Base-by-base conservation (phyloP, 768 basidiomycete species). In the Phlebiopsis gigantea region DNA sequence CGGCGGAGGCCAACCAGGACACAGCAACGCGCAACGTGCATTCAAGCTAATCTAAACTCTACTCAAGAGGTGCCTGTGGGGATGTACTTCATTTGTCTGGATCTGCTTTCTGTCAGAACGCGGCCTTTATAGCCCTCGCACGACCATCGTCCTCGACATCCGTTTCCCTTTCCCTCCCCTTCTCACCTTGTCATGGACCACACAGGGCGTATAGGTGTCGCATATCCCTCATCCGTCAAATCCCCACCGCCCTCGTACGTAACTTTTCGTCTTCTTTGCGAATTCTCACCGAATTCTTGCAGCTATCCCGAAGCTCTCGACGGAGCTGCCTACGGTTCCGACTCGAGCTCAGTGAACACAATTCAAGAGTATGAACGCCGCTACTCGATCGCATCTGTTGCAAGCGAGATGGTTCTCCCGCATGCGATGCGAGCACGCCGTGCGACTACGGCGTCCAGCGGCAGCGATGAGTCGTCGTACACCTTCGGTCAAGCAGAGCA, bases 231-330 rank as follows among this genome's bases (percentile, higher is more conserved):
- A 24, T 15, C 30, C 24, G 45, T 46, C 39, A 19, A 21, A 17
- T 46, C 53, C 19, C 46, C 55, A 4, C 55, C 55, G 17, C 55
- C 55, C 22, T 25, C 34, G 47, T 57, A 48, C 19, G 47, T 30
- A n/a, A n/a, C 28, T n/a, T 48, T n/a, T 30, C 34, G 34, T n/a
- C 34, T 2, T 3, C 2, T 39, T 39, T 14, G 34, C 34, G 34
- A 10, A 17, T 39, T 3, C 34, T 39, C 8, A 39, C 34, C n/a
- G 8, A 39, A 17, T 17, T 17, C 12, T 39, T 39, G 12, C 34
- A 39, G 34, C 12, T 39, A 39, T 39, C 34, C 34, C 34, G 34
- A 39, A 10, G 8, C 1, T 30, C 28, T 29, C 30, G 25, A n/a
- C 19, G 10, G 2, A 8, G 15, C 28, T 6, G 25, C 46, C 28